These are phyloP conservation scores for Aureobasidium sp. DNA, from an alignment of 2,329 filamentous ascomycete genomes.

Conservation along the genomic window DNA sequence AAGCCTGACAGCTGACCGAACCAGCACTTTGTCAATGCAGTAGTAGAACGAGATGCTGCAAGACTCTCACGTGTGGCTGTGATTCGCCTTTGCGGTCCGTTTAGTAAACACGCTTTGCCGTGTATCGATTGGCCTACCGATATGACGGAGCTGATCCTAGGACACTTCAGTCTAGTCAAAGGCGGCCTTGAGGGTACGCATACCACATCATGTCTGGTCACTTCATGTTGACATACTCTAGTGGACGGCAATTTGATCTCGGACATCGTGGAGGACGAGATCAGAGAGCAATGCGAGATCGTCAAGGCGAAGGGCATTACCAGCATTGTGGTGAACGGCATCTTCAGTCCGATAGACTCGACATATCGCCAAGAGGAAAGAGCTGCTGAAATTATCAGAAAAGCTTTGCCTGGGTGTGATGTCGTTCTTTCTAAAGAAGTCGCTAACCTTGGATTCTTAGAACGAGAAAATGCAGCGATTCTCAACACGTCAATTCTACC, in stretches of 20 bases:
- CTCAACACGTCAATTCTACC: constrained; percentile 8
- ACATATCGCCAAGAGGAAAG: constrained; percentile 13
- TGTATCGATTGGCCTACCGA: constrained; percentile 44
- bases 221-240: not conserved
- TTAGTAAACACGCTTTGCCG: constrained; percentile 44
- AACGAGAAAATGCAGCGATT: constrained; percentile 11
- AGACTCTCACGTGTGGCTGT: constrained; percentile 10
- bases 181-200: constrained; percentile 20
- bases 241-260: constrained; percentile 15
- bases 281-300: not conserved
- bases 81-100: constrained; percentile 31
- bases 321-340: constrained; percentile 12
- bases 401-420: not conserved
- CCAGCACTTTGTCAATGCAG: constrained; percentile 14
- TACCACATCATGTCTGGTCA: not conserved
- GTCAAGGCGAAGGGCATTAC: constrained; percentile 11
- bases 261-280: constrained; percentile 8
- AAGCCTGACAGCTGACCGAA: not conserved
- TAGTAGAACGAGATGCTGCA: constrained; percentile 10
- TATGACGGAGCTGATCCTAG: constrained; percentile 41
- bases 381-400: constrained; percentile 4
- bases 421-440: constrained; percentile 14
- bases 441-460: constrained; percentile 7
- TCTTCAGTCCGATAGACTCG: constrained; percentile 15
- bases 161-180: constrained; percentile 32